Base-by-base conservation (phyloP, 2,329 filamentous ascomycete species). In the Shiraia bambusicola region DNA sequence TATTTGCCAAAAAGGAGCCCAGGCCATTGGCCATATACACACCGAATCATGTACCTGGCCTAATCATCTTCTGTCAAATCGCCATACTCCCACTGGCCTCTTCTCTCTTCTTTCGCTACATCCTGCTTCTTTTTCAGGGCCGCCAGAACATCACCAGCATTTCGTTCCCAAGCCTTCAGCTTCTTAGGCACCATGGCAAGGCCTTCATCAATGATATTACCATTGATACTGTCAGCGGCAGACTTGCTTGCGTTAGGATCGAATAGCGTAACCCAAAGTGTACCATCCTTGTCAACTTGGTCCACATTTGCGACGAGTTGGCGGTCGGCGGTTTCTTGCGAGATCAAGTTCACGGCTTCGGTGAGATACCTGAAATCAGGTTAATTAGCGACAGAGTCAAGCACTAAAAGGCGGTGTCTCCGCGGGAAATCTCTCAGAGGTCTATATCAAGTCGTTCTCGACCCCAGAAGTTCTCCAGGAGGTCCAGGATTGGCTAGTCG, bases 81-180 rank as follows among this genome's bases (percentile, higher is more conserved):
- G 56, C 93, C 93, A 71, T 97, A 98, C 79, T 98, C 93, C 91
- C 92, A 98, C 80, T 95, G 93, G 30, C 93, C 93, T 54, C 83
- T 77, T 49, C 90, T 82, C 42, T 84, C 83, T 40, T 80, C 76
- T 80, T 94, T 95, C 4, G 92, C 92, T 68, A 85, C 77, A 26
- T 79, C 76, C 75, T 95, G 86, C 37, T 86, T 80, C 68, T 86
- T 79, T 62, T 81, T 84, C 48, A 96, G 73, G 56, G 81, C 80
- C 68, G 82, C 80, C 49, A 95, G 72, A 30, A 90, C 82, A 25
- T 87, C 79, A 42, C 79, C 79, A 32, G 88, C 87, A 7, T 82
- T 83, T 44, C 86, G 80, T 77, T 97, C 93, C 87, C 91, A 97
- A 0, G 83, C 77, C 80, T 90, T 93, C 63, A 96, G 75, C 78